Percentiles rank a stretch among this genome's conserved stretches.
Evolutionary conservation across 345 rosid genomes (phyloP).

Genomic region (Ceriops tagal): DNA sequence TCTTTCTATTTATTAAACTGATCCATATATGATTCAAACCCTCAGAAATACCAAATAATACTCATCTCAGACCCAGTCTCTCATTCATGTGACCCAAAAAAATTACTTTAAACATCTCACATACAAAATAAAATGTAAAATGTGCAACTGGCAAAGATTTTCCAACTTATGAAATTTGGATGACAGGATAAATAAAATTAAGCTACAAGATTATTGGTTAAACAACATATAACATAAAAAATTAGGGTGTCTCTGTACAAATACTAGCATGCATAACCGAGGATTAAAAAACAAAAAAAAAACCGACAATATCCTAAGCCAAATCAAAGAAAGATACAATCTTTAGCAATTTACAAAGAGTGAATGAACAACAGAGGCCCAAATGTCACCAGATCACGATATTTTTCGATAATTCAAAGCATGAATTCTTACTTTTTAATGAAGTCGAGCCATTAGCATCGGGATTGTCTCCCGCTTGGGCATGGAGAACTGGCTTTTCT

Average conservation of each 20-base stretch:
- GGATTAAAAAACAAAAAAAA: no score
- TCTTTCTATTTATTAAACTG: neutral
- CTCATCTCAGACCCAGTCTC: neutral
- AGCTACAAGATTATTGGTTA: no score
- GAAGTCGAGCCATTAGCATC: slow-evolving; percentile 22
- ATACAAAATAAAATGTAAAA: neutral
- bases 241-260: no score
- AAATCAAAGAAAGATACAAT: slow-evolving; percentile 2
- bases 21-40: neutral
- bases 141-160: neutral
- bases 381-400: neutral
- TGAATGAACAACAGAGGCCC: neutral
- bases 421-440: slow-evolving; percentile 43
- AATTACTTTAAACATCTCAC: neutral
- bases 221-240: no score
- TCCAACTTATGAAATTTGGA: no score
- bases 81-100: neutral
- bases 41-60: slow-evolving; percentile 1
- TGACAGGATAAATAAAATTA: no score
- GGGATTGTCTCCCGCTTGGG: slow-evolving; percentile 20
- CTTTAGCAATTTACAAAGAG: neutral
- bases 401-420: neutral
- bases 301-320: no score
- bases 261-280: no score
- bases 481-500: slow-evolving; percentile 26